Percentiles rank a stretch among this genome's conserved stretches.
Conservation (phyloP, 225 moss, liverwort and hornwort genomes). For the Physcomitrellopsis africana region DNA sequence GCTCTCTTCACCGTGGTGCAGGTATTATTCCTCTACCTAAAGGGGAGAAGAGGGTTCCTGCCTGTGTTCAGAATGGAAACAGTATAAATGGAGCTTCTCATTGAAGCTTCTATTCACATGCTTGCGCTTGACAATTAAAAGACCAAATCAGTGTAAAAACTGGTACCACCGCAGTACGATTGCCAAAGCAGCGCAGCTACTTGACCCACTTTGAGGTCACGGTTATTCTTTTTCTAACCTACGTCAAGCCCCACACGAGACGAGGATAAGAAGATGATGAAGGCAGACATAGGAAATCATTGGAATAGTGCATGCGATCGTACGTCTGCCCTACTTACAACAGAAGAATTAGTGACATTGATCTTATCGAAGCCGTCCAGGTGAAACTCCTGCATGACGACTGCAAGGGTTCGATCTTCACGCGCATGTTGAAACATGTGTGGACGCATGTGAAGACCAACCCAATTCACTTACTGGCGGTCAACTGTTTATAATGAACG, state of each 20-base stretch:
- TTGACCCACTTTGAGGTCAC: slow-evolving; percentile 26
- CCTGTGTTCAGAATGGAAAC: slow-evolving; percentile 34
- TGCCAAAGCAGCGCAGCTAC: slow-evolving; percentile 33
- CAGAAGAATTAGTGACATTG: slow-evolving; percentile 19
- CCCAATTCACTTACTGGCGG: slow-evolving; percentile 1
- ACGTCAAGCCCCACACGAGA: slow-evolving; percentile 18
- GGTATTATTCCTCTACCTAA: slow-evolving; percentile 17
- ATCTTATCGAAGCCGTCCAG: slow-evolving; percentile 14
- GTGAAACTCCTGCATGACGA: slow-evolving; percentile 11
- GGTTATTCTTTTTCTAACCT: background rate
- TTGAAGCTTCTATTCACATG: slow-evolving; percentile 36
- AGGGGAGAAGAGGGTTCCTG: slow-evolving; percentile 42
- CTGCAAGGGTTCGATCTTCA: slow-evolving; percentile 1
- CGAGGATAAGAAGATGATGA: slow-evolving; percentile 31
- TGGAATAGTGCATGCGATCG: slow-evolving; percentile 11
- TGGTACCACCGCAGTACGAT: slow-evolving; percentile 8
- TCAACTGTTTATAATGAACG: slow-evolving; percentile 16
- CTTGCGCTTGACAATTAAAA: slow-evolving; percentile 33
- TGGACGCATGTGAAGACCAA: slow-evolving; percentile 24
- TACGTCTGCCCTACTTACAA: slow-evolving; percentile 23
- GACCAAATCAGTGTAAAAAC: background rate
- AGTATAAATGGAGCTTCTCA: slow-evolving; percentile 39
- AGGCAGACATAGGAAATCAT: background rate
- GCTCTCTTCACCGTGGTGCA: slow-evolving; percentile 61
- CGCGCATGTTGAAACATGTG: slow-evolving; percentile 13